Conservation (phyloP, 139 green algal genomes). For the Tetradesmus obliquus region DNA sequence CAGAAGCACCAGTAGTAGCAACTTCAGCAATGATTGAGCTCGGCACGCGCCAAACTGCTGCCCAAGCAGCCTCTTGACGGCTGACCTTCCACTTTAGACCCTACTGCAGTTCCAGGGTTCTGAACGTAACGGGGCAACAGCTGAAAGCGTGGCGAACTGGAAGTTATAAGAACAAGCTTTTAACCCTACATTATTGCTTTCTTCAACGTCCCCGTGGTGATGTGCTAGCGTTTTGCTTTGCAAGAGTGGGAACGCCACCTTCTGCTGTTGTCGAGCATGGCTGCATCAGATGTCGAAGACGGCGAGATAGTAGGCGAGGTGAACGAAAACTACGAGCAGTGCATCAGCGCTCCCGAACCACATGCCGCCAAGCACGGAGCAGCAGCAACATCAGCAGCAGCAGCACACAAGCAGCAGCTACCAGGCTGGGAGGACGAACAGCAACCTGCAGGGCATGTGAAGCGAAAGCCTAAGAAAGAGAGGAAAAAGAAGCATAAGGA, state of each 20-base stretch:
- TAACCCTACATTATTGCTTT: too few species aligned
- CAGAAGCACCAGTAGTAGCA: neutral
- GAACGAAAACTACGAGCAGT: conserved; percentile 5
- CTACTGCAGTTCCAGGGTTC: neutral
- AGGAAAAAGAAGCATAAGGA: conserved; percentile 16
- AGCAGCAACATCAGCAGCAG: neutral
- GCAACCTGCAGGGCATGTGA: neutral
- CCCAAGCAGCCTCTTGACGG: neutral
- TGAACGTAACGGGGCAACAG: too few species aligned
- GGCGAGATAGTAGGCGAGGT: conserved; percentile 27
- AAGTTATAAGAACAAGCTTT: too few species aligned
- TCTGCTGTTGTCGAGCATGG: neutral
- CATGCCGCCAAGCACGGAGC: neutral
- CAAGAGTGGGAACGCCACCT: too few species aligned
- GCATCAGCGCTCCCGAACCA: too few species aligned
- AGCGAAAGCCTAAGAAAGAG: conserved; percentile 21
- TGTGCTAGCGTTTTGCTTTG: neutral
- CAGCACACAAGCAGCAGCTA: neutral
- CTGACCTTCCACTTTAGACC: neutral
- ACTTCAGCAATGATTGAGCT: neutral
- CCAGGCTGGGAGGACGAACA: conserved; percentile 17
- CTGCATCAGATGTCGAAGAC: conserved; percentile 11
- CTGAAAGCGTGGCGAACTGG: too few species aligned
- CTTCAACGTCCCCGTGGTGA: too few species aligned
- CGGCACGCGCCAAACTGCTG: neutral